Evolutionary conservation across 1,284 basidiomycete genomes (phyloP), one percentile per base, ranked within the genome.

Genomic region (Moniliella sp.): DNA sequence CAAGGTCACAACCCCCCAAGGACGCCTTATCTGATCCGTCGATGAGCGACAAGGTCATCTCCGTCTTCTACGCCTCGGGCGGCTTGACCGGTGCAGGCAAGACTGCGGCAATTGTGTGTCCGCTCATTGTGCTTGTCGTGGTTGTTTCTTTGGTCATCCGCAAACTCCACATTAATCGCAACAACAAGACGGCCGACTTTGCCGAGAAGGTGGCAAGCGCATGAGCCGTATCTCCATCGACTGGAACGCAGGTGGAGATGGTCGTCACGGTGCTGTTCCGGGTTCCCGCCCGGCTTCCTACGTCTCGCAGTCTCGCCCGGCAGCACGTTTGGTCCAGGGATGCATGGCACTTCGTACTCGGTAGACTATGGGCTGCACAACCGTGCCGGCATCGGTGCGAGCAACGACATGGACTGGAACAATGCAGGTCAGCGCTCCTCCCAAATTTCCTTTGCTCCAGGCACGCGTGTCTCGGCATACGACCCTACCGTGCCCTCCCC

Each of bases 161-260:
- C 21, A 49, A 48, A 36, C 40, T 52, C 35, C 51, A 54, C 50
- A 49, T 54, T 39, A 52, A 50, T 38, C 40, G 51, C 2, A 35
- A 40, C 46, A 54, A 54, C 49, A 54, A 54, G 45, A 50, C 47
- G 23, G 51, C 47, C 29, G 48, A 54, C 43, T 54, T 49, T 49
- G 51, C 51, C 21, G 47, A 54, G 14, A 42, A 50, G 36, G 50
- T 54, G 49, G 51, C 48, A 45, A 54, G 44, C 49, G 51, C 41
- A 54, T 54, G 51, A 43, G 39, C 34, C 40, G 50, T 23, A 50
- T 54, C 35, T 54, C 51, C 21, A 39, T 54, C 36, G 51, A 54
- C 34, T 54, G 51, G 51, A 42, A 37, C 13, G 15, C 21, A 11
- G 51, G 49, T 18, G 51, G 51, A 29, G 51, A 52, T 29, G 51